phyloP scores from a whole-genome alignment of 2,329 filamentous ascomycete species.

The Graphilbum ipis-grandicollis region DNA sequence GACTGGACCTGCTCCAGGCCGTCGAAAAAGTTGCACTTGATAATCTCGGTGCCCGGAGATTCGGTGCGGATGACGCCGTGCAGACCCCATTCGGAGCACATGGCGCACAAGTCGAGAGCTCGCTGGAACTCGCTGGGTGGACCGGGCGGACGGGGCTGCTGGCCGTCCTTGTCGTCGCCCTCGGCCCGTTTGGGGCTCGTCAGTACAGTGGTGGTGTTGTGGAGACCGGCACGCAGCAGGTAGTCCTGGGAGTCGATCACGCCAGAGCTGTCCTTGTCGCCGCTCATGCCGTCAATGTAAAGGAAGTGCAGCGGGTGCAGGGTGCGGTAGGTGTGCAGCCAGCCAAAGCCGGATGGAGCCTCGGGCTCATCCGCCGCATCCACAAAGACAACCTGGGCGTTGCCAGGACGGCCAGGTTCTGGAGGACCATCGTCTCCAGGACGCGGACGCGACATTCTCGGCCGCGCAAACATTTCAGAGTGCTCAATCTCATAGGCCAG shows the following conservation, averaged over 20 bases:
- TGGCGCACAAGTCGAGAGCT: background rate
- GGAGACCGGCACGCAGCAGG: constrained; percentile 22
- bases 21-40: constrained; percentile 4
- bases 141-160: background rate
- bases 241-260: constrained; percentile 52
- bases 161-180: background rate
- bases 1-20: constrained; percentile 1
- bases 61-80: constrained; percentile 4
- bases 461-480: constrained; percentile 43
- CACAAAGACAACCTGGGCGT: too few relatives aligned
- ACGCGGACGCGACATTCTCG: too few relatives aligned
- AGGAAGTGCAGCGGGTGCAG: constrained; percentile 39
- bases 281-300: constrained; percentile 39
- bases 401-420: background rate
- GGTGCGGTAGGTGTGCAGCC: constrained; percentile 48
- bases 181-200: background rate
- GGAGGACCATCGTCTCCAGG: background rate
- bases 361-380: too few relatives aligned
- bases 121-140: constrained; percentile 5
- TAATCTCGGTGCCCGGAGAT: constrained; percentile 2
- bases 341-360: constrained; percentile 23
- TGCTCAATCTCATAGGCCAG: constrained; percentile 65
- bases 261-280: constrained; percentile 32
- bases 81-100: constrained; percentile 1
- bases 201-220: background rate